A percentile compares a stretch with the other conserved stretches of the same genome.
phyloP scores from a whole-genome alignment of 2,329 filamentous ascomycete genomes.

The Chaetothyriales sp. region DNA sequence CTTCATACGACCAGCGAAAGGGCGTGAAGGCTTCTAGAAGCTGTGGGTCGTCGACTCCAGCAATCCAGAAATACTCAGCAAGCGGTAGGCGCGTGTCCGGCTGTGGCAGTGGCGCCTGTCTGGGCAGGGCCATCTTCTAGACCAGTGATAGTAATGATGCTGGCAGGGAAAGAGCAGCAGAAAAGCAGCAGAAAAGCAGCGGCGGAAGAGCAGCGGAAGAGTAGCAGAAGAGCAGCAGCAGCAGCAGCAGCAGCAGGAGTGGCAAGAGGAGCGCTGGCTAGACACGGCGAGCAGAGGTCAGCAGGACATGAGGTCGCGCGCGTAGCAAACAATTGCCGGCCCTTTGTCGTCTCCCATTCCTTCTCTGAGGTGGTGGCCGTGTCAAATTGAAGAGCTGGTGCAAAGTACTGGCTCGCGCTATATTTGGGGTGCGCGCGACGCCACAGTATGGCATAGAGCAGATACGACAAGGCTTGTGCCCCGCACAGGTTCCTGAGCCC shows the following conservation, averaged over 20 bases:
- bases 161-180: background rate
- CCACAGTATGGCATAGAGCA: background rate
- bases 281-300: background rate
- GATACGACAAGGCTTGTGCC: background rate
- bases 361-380: background rate
- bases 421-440: background rate
- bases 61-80: conserved; percentile 55
- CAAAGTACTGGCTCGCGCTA: background rate
- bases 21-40: conserved; percentile 28
- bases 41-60: conserved; percentile 35
- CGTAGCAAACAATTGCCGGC: background rate
- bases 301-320: background rate
- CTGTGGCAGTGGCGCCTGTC: background rate
- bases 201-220: too few relatives aligned
- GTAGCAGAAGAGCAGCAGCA: too few relatives aligned
- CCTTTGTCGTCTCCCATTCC: background rate
- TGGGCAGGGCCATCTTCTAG: background rate
- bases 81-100: conserved; percentile 29
- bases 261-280: background rate
- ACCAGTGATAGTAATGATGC: background rate
- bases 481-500: background rate
- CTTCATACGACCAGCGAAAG: conserved; percentile 11
- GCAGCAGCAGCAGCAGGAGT: too few relatives aligned
- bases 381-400: background rate
- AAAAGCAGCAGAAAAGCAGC: background rate